Evolutionary conservation across 345 rosid genomes (phyloP).

Genomic region (Linum tenue): DNA sequence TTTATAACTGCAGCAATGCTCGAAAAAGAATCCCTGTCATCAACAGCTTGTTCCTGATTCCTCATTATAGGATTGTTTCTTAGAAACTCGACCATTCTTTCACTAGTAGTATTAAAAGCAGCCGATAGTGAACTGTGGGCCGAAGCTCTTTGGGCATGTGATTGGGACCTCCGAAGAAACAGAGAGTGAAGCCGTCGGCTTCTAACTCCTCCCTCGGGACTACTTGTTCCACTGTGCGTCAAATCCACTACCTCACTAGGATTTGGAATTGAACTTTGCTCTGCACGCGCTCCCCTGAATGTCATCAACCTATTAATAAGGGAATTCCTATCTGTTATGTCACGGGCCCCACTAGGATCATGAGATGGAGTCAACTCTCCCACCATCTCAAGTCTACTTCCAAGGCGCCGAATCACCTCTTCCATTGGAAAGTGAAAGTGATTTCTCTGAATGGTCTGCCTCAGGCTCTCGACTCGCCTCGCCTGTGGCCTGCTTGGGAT

Average conservation of each 20-base stretch:
- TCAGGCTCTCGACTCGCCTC: slow-evolving; percentile 73
- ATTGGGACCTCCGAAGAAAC: slow-evolving; percentile 47
- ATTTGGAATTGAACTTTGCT: slow-evolving; percentile 40
- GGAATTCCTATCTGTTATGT: slow-evolving; percentile 38
- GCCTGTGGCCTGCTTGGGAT: slow-evolving; percentile 78
- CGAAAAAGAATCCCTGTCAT: slow-evolving; percentile 88
- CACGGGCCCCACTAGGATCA: slow-evolving; percentile 26
- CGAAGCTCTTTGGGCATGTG: slow-evolving; percentile 43
- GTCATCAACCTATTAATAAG: slow-evolving; percentile 59
- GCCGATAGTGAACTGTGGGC: slow-evolving; percentile 34
- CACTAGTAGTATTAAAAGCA: slow-evolving; percentile 40
- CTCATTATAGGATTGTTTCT: slow-evolving; percentile 45
- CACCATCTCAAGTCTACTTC: slow-evolving; percentile 52
- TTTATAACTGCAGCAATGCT: slow-evolving; percentile 80
- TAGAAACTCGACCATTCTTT: slow-evolving; percentile 45
- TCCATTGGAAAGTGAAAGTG: slow-evolving; percentile 61
- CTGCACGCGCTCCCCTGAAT: slow-evolving; percentile 62
- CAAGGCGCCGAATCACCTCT: slow-evolving; percentile 72
- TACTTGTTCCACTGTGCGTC: slow-evolving; percentile 36
- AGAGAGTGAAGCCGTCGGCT: slow-evolving; percentile 26
- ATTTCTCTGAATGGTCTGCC: slow-evolving; percentile 65
- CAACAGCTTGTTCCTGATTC: slow-evolving; percentile 70
- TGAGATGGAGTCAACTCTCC: slow-evolving; percentile 33
- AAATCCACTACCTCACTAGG: slow-evolving; percentile 46
- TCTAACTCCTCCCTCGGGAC: slow-evolving; percentile 30